A percentile compares a stretch with the other conserved stretches of the same genome.
Conservation (phyloP, 352 stramenopile species). For the Pythium periplocum region DNA sequence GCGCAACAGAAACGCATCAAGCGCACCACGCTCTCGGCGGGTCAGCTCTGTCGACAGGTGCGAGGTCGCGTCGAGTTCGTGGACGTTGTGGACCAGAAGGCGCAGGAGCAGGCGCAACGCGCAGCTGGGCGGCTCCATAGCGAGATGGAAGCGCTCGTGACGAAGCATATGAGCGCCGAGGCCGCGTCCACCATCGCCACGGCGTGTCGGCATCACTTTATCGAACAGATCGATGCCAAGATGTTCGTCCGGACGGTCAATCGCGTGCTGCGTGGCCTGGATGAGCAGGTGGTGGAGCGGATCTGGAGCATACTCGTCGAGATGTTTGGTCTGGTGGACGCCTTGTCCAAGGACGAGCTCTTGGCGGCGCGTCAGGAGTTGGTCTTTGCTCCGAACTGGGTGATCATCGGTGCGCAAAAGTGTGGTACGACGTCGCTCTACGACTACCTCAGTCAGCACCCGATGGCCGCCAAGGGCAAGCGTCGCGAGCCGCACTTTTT, state of each 20-base stretch:
- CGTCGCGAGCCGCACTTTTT: constrained; percentile 67
- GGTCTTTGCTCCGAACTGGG: constrained; percentile 39
- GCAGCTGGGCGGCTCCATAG: constrained; percentile 22
- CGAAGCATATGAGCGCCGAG: constrained; percentile 12
- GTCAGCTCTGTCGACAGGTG: constrained; percentile 45
- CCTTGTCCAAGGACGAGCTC: constrained; percentile 27
- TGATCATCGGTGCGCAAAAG: constrained; percentile 59
- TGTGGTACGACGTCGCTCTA: constrained; percentile 64
- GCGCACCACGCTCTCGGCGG: constrained; percentile 25
- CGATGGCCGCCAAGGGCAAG: constrained; percentile 63
- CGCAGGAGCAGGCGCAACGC: constrained; percentile 19
- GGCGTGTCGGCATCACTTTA: constrained; percentile 49
- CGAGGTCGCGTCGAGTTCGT: constrained; percentile 47
- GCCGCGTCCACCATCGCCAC: constrained; percentile 20
- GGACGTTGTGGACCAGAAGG: constrained; percentile 18
- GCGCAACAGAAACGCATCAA: constrained; percentile 14
- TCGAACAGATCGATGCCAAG: constrained; percentile 49
- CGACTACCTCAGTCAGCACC: constrained; percentile 80
- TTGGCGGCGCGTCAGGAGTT: constrained; percentile 10
- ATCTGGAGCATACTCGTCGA: constrained; percentile 32
- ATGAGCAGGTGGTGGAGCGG: constrained; percentile 6
- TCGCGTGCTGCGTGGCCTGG: constrained; percentile 12
- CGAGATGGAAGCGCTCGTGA: constrained; percentile 23
- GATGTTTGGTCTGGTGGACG: constrained; percentile 42
- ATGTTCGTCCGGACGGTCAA: constrained; percentile 26